Evolutionary conservation across 129 eudicot species (phyloP).

Genomic region (Rutidosis leptorrhynchoides): DNA sequence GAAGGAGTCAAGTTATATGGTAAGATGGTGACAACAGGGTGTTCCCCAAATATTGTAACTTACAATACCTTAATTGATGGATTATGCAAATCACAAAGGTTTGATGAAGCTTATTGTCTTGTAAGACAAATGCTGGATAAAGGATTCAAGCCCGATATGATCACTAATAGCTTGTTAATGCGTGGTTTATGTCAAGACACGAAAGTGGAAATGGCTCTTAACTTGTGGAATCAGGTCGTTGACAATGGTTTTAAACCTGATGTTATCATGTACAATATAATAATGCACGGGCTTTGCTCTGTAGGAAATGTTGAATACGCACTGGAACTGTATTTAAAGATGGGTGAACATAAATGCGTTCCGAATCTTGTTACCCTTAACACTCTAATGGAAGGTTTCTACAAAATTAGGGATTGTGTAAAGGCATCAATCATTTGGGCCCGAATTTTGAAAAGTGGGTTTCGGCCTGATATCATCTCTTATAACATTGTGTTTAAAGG

Average conservation of each 20-base stretch:
- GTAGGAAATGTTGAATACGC: slow-evolving; percentile 61
- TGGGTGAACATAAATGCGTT: slow-evolving; percentile 46
- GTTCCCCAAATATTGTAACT: slow-evolving; percentile 62
- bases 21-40: slow-evolving; percentile 46
- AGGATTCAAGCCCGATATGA: slow-evolving; percentile 57
- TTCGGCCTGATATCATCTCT: slow-evolving; percentile 76
- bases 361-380: slow-evolving; percentile 87
- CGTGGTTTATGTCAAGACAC: slow-evolving; percentile 67
- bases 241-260: slow-evolving; percentile 65
- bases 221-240: slow-evolving; percentile 52
- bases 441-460: slow-evolving; percentile 55
- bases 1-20: slow-evolving; percentile 48
- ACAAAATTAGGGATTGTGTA: slow-evolving; percentile 56
- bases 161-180: slow-evolving; percentile 69
- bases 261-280: slow-evolving; percentile 75
- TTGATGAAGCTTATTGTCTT: slow-evolving; percentile 59
- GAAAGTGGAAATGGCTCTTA: slow-evolving; percentile 60
- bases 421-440: slow-evolving; percentile 70
- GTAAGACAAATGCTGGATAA: slow-evolving; percentile 72
- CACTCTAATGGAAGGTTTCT: slow-evolving; percentile 89
- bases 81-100: slow-evolving; percentile 60
- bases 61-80: slow-evolving; percentile 76
- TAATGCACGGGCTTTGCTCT: slow-evolving; percentile 87
- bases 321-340: slow-evolving; percentile 47
- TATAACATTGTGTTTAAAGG: slow-evolving; percentile 83